phyloP scores from a whole-genome alignment of 768 basidiomycete species.

The Leccinum olivaceopallidum region DNA sequence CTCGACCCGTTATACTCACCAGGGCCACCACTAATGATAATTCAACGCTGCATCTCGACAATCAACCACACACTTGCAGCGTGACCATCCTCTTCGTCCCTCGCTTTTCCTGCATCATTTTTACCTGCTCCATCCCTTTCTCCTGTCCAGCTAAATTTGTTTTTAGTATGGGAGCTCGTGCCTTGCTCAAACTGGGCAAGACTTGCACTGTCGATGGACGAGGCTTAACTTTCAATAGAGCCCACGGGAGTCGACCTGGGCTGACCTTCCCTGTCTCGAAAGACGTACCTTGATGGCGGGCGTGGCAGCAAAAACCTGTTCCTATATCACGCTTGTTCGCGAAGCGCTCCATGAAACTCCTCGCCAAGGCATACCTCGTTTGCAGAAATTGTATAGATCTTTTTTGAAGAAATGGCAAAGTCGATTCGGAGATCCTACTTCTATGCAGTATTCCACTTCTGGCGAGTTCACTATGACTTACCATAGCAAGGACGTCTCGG shows the following conservation, averaged over 20 bases:
- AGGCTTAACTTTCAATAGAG: slow-evolving; percentile 75
- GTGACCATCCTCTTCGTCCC: no score
- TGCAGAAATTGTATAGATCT: slow-evolving; percentile 64
- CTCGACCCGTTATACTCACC: no score
- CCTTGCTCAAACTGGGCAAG: slow-evolving; percentile 48
- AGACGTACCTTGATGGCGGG: slow-evolving; percentile 63
- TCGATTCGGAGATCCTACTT: slow-evolving; percentile 40
- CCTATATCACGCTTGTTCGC: no score
- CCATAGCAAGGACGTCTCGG: slow-evolving; percentile 77
- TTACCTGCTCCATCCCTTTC: no score
- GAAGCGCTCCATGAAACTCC: slow-evolving; percentile 39
- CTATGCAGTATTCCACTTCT: slow-evolving; percentile 61
- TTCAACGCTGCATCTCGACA: no score
- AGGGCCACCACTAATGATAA: no score
- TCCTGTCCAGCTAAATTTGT: no score
- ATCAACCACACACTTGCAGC: no score
- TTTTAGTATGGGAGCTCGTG: no score
- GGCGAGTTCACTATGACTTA: slow-evolving; percentile 48
- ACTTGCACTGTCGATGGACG: slow-evolving; percentile 69
- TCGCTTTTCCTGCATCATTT: no score
- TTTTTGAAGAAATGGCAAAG: slow-evolving; percentile 52
- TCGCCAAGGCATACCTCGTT: slow-evolving; percentile 67
- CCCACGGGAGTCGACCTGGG: slow-evolving; percentile 71
- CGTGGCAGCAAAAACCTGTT: no score
- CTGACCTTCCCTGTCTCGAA: slow-evolving; percentile 25